Conservation (phyloP, 1,139 yeast species). For the Kluyveromyces marxianus region DNA sequence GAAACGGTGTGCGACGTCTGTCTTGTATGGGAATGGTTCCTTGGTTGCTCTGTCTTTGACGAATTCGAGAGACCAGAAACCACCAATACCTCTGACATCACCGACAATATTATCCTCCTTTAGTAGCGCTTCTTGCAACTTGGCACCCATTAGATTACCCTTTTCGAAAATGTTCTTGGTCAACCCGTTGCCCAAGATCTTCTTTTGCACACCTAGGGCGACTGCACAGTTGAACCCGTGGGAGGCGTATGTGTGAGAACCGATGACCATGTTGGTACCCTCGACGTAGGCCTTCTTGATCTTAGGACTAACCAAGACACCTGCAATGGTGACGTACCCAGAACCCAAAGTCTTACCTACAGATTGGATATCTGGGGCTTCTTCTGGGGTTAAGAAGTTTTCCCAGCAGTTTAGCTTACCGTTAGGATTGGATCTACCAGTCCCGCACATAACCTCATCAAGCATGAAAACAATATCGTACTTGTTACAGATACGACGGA, state of each 20-base stretch:
- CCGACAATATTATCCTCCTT: conserved; percentile 30
- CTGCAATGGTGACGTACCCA: conserved; percentile 50
- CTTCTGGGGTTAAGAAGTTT: conserved; percentile 23
- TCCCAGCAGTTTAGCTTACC: conserved; percentile 49
- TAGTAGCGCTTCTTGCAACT: conserved; percentile 26
- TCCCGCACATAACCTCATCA: conserved; percentile 53
- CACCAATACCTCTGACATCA: conserved; percentile 40
- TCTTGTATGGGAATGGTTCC: conserved; percentile 30
- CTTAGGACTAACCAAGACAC: conserved; percentile 42
- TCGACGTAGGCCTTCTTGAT: conserved; percentile 35
- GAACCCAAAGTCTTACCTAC: conserved; percentile 53
- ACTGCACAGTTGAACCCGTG: conserved; percentile 49
- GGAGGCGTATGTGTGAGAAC: conserved; percentile 47
- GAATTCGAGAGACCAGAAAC: conserved; percentile 41
- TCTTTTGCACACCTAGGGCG: conserved; percentile 29
- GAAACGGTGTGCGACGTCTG: conserved; percentile 34
- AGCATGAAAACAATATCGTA: conserved; percentile 43
- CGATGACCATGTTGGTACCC: conserved; percentile 37
- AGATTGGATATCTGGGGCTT: conserved; percentile 46
- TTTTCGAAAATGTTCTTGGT: conserved; percentile 20
- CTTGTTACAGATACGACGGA: conserved; percentile 40
- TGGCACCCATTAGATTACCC: conserved; percentile 35
- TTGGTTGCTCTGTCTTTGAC: conserved; percentile 35
- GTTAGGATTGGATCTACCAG: conserved; percentile 36
- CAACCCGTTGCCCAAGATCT: conserved; percentile 17